phyloP scores from a whole-genome alignment of 148 eudicot species.

The Rhododendron henanense region DNA sequence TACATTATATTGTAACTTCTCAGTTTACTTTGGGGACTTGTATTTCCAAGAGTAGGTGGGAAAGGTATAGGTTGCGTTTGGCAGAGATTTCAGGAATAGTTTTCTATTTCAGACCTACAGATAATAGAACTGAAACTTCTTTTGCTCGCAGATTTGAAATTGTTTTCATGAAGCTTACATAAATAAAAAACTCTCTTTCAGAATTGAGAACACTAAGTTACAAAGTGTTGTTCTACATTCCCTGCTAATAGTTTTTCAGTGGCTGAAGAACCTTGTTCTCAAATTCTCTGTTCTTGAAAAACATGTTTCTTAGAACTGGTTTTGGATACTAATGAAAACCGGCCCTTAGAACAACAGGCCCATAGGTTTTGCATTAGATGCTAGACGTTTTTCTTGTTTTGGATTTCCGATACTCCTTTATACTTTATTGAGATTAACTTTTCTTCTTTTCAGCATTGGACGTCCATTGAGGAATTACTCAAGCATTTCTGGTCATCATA shows the following conservation, averaged over 20 bases:
- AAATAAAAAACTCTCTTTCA: not conserved
- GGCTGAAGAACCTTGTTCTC: not conserved
- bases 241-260: not conserved
- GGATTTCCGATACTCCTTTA: not conserved
- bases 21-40: not conserved
- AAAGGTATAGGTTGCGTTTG: not conserved
- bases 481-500: slow-evolving; percentile 99
- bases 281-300: not conserved
- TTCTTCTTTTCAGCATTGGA: slow-evolving; percentile 79
- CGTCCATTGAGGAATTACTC: slow-evolving; percentile 83
- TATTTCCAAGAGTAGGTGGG: not conserved
- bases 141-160: not conserved
- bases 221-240: not conserved
- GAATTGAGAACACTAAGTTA: not conserved
- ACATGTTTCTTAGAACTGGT: not conserved
- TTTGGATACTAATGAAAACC: not conserved
- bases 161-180: not conserved
- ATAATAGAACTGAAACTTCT: not conserved
- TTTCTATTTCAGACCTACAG: not conserved
- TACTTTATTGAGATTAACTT: slow-evolving; percentile 1
- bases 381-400: not conserved
- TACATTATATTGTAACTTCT: slow-evolving; percentile 1
- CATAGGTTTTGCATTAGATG: not conserved
- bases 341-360: not conserved
- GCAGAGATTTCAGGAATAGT: not conserved